Evolutionary conservation across 1,139 yeast genomes (phyloP), one percentile per base, ranked within the genome.

Genomic region (Suhomyces terraborum): DNA sequence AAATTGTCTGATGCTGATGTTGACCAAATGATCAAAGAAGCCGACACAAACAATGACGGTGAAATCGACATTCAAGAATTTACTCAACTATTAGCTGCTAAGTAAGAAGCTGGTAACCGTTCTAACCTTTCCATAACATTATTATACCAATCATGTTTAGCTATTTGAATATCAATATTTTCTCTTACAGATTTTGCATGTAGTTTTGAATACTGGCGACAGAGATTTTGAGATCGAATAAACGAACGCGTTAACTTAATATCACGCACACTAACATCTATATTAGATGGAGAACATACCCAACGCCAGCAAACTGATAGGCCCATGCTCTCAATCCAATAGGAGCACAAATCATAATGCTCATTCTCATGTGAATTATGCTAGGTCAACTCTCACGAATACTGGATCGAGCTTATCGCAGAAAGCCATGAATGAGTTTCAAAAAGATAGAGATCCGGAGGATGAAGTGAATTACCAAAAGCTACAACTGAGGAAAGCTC

Each of bases 1-100:
- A 88, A 88, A 66, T 77, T 93, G 58, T 82, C 95, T 24, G 98
- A 93, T 55, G 95, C 91, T 40, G 98, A 93, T 66, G 96, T 94
- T 42, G 95, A 88, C 56, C 95, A 88, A 67, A 93, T 93, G 97
- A 80, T 93, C 61, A 81, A 86, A 61, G 98, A 93, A 62, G 98
- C 97, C 45, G 95, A 87, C 62, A 85, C 93, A 53, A 93, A 91
- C 66, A 91, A 94, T 50, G 95, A 93, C 55, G 98, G 98, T 43
- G 95, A 87, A 67, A 93, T 93, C 60, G 94, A 91, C 66, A 93
- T 93, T 64, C 89, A 86, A 61, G 98, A 93, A 69, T 93, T 93
- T 65, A 94, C 94, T 50, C 85, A 84, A 54, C 77, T 87, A 56
- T 76, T 87, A 62, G 69, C 77, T 42, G 75, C 77, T 41, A 73